These are phyloP conservation scores for Zygotorulaspora sp. DNA, from an alignment of 805 yeast genomes.

Conservation along the genomic window DNA sequence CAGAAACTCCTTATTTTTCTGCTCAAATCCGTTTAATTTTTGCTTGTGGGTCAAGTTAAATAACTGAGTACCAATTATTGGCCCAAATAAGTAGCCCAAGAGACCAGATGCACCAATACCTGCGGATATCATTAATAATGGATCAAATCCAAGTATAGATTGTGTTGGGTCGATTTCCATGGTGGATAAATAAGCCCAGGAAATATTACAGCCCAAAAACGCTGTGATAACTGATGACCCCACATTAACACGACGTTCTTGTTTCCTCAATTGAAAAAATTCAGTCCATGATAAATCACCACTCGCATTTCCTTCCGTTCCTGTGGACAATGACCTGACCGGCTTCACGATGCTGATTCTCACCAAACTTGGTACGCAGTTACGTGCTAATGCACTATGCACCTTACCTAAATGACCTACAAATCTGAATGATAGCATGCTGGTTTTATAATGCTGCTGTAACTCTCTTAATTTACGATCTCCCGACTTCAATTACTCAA, in stretches of 20 bases:
- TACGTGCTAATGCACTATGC: background rate
- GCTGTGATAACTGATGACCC: slow-evolving; percentile 68
- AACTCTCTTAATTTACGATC: too few relatives aligned
- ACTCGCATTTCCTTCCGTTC: background rate
- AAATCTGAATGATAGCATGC: background rate
- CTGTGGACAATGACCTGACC: background rate
- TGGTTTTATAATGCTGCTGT: too few relatives aligned
- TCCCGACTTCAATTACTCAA: too few relatives aligned
- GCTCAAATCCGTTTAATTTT: slow-evolving; percentile 43
- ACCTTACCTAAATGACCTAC: background rate
- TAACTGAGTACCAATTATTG: slow-evolving; percentile 65
- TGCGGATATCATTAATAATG: slow-evolving; percentile 73
- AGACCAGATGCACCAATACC: slow-evolving; percentile 69
- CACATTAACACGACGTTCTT: slow-evolving; percentile 65
- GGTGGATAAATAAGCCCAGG: slow-evolving; percentile 75
- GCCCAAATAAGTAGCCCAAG: slow-evolving; percentile 79
- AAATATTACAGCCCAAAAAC: slow-evolving; percentile 54
- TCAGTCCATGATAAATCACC: slow-evolving; percentile 63
- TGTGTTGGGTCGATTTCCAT: slow-evolving; percentile 85
- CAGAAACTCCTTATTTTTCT: slow-evolving; percentile 70
- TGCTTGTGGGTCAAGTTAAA: slow-evolving; percentile 54
- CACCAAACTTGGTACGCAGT: background rate
- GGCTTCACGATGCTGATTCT: background rate
- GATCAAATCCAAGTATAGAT: slow-evolving; percentile 81
- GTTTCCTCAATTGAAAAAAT: slow-evolving; percentile 70